These are phyloP conservation scores for Herpetomonas samuelpessoai DNA, from an alignment of 208 protist genomes.

Conservation along the genomic window DNA sequence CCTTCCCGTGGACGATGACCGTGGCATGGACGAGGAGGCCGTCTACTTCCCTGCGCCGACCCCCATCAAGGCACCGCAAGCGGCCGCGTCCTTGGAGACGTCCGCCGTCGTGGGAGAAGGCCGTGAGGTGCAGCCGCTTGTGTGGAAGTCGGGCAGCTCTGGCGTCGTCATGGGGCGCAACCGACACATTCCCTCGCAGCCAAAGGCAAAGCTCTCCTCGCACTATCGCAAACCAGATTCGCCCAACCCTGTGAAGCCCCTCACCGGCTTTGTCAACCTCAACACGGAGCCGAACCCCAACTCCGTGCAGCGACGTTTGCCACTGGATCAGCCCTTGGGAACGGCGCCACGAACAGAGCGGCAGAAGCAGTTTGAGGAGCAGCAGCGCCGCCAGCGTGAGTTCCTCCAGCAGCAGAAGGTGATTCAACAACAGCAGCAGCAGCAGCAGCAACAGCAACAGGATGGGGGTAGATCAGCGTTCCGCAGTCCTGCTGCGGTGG, in stretches of 20 bases:
- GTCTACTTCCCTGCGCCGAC: constrained; percentile 3
- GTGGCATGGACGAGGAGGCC: background rate
- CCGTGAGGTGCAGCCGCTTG: constrained; percentile 37
- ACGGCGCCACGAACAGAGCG: background rate
- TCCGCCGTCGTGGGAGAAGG: constrained; percentile 19
- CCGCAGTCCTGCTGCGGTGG: background rate
- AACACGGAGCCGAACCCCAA: background rate
- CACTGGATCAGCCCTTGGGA: background rate
- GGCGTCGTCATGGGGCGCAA: constrained; percentile 37
- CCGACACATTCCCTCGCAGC: background rate
- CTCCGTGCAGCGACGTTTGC: background rate
- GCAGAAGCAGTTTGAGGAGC: constrained; percentile 2
- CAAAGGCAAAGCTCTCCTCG: constrained; percentile 17
- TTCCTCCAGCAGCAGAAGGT: constrained; percentile 1
- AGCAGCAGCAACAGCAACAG: constrained; percentile 1
- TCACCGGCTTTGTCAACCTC: constrained; percentile 7
- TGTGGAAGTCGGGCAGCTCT: constrained; percentile 62
- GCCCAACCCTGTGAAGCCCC: background rate
- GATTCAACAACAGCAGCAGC: constrained; percentile 11
- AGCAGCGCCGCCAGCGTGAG: background rate
- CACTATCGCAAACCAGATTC: constrained; percentile 12
- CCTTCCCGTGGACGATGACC: background rate
- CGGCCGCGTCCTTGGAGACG: background rate
- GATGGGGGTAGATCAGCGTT: no score
- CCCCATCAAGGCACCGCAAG: constrained; percentile 11